Conservation (phyloP, 441 rosid species). For the Croton laevigatus region DNA sequence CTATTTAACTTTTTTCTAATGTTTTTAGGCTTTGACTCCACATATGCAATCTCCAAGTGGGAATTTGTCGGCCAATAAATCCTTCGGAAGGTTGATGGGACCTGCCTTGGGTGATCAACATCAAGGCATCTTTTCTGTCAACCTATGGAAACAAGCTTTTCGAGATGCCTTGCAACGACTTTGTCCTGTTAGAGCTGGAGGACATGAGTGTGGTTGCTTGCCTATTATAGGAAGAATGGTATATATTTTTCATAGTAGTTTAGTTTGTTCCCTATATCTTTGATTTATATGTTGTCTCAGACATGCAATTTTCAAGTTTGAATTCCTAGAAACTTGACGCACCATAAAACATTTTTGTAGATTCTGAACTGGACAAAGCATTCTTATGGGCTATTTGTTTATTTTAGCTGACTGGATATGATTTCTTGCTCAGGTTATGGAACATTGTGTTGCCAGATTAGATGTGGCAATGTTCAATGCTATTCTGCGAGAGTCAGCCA, state of each 20-base stretch:
- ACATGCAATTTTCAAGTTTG: not conserved
- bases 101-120: slow-evolving; percentile 69
- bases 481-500: slow-evolving; percentile 78
- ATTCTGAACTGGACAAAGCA: not conserved
- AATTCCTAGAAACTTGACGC: not conserved
- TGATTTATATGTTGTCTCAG: not conserved
- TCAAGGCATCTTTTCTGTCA: slow-evolving; percentile 64
- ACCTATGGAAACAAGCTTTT: slow-evolving; percentile 75
- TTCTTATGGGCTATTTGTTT: slow-evolving; percentile 14
- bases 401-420: no score
- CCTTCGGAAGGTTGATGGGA: slow-evolving; percentile 50
- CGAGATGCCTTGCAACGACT: slow-evolving; percentile 59
- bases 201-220: slow-evolving; percentile 89
- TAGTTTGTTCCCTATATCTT: not conserved
- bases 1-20: not conserved
- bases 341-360: slow-evolving; percentile 11
- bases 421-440: slow-evolving; percentile 82
- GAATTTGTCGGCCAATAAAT: slow-evolving; percentile 37
- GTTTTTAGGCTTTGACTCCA: slow-evolving; percentile 68
- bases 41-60: slow-evolving; percentile 61
- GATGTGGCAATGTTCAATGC: slow-evolving; percentile 95
- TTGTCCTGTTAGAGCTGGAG: slow-evolving; percentile 76
- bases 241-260: slow-evolving; percentile 15
- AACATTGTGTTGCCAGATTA: slow-evolving; percentile 63
- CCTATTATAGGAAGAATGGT: slow-evolving; percentile 71